phyloP scores from a whole-genome alignment of 129 eudicot genomes.

The Escallonia herrerae region DNA sequence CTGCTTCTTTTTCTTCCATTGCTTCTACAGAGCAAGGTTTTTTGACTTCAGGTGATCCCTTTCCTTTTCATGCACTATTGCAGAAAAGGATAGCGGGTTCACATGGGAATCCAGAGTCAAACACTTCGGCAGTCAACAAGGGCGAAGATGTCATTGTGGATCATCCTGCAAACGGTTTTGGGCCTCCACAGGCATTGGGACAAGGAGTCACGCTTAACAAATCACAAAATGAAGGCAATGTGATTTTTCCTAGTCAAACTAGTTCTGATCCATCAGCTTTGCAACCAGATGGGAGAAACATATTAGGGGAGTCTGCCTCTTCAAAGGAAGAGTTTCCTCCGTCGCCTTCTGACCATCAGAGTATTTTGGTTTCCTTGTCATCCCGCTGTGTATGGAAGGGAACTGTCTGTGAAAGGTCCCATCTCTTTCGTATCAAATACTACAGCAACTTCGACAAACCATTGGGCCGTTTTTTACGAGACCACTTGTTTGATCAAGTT shows the following conservation, averaged over 20 bases:
- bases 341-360: conserved; percentile 84
- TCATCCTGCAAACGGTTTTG: conserved; percentile 23
- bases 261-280: conserved; percentile 20
- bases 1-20: conserved; percentile 16
- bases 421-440: conserved; percentile 87
- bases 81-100: conserved; percentile 14
- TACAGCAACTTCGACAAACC: conserved; percentile 94
- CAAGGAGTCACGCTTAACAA: conserved; percentile 10
- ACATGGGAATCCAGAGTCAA: conserved; percentile 17
- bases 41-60: conserved; percentile 20
- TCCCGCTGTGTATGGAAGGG: conserved; percentile 99
- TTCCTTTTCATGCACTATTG: conserved; percentile 14
- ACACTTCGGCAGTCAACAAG: conserved; percentile 16
- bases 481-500: conserved; percentile 88
- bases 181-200: conserved; percentile 3
- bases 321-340: conserved; percentile 89
- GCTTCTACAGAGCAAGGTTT: conserved; percentile 14
- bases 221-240: conserved; percentile 16
- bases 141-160: conserved; percentile 10
- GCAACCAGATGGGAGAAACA: conserved; percentile 32
- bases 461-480: conserved; percentile 85
- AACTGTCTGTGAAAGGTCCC: conserved; percentile 95
- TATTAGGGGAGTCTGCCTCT: conserved; percentile 30
- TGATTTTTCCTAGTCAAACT: conserved; percentile 7
- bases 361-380: conserved; percentile 89